Evolutionary conservation across 2,329 filamentous ascomycete species (phyloP).

Genomic region (Nemania serpens): DNA sequence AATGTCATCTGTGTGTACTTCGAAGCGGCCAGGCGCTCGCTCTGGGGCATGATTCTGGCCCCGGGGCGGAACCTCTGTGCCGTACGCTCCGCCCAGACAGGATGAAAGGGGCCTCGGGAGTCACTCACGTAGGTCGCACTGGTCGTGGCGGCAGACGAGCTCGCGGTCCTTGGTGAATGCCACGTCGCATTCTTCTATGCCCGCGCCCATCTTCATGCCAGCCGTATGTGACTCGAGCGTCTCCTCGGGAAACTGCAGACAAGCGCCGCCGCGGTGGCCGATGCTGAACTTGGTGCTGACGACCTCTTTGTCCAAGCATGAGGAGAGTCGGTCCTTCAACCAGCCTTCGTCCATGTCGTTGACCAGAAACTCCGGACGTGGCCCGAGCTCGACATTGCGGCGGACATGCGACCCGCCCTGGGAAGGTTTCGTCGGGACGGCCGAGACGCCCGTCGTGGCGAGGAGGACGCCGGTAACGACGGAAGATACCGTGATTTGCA

Average conservation of each 20-base stretch:
- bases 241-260: constrained; percentile 68
- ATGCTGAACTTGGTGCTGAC: constrained; percentile 61
- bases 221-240: constrained; percentile 63
- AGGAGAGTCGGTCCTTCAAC: constrained; percentile 63
- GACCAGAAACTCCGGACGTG: constrained; percentile 67
- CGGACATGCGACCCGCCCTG: constrained; percentile 11
- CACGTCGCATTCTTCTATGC: constrained; percentile 70
- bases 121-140: constrained; percentile 61
- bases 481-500: constrained; percentile 11
- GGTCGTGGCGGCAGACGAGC: constrained; percentile 70
- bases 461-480: constrained; percentile 3
- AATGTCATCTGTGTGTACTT: too few relatives aligned
- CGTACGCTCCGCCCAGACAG: too few relatives aligned
- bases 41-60: too few relatives aligned
- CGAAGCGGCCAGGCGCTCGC: too few relatives aligned
- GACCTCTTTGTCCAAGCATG: constrained; percentile 61
- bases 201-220: constrained; percentile 69
- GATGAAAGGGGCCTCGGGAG: background rate
- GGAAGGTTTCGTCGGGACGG: constrained; percentile 2
- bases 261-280: constrained; percentile 65
- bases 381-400: constrained; percentile 61
- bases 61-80: too few relatives aligned
- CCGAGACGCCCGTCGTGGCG: constrained; percentile 1
- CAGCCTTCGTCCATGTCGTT: constrained; percentile 64
- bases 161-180: constrained; percentile 67